These are phyloP conservation scores for Heliamphora exappendiculata DNA, from an alignment of 148 eudicot genomes.

Conservation along the genomic window DNA sequence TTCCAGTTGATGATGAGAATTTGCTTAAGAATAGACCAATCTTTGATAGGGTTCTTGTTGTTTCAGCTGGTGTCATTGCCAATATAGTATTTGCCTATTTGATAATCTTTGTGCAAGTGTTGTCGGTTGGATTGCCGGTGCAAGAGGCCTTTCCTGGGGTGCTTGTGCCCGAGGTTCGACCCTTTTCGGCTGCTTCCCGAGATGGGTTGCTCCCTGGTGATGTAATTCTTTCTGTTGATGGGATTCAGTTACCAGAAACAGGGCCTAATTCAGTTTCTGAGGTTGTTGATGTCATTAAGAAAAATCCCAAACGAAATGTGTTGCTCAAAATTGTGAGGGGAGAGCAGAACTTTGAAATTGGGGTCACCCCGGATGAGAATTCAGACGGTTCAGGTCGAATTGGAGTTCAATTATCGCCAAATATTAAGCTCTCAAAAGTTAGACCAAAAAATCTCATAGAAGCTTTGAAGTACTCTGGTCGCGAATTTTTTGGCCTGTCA, in stretches of 20 bases:
- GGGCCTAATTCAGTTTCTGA: slow-evolving; percentile 60
- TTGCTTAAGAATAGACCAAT: slow-evolving; percentile 84
- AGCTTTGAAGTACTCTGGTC: slow-evolving; percentile 56
- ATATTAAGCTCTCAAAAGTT: slow-evolving; percentile 48
- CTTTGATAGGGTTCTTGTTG: slow-evolving; percentile 67
- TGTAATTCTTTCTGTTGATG: slow-evolving; percentile 64
- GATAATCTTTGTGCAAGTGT: slow-evolving; percentile 67
- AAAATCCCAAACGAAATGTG: slow-evolving; percentile 54
- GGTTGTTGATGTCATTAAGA: slow-evolving; percentile 72
- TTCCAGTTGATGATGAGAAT: slow-evolving; percentile 80
- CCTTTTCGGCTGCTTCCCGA: slow-evolving; percentile 75
- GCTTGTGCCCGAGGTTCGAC: slow-evolving; percentile 80
- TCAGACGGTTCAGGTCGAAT: slow-evolving; percentile 80
- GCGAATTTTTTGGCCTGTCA: slow-evolving; percentile 76
- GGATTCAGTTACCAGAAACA: slow-evolving; percentile 38
- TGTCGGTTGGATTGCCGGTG: slow-evolving; percentile 88
- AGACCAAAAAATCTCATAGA: slow-evolving; percentile 47
- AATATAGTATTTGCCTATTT: slow-evolving; percentile 73
- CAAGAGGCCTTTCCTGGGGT: slow-evolving; percentile 94
- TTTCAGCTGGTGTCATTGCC: slow-evolving; percentile 96
- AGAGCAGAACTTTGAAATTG: slow-evolving; percentile 36
- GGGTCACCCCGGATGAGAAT: slow-evolving; percentile 73
- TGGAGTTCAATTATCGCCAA: slow-evolving; percentile 87
- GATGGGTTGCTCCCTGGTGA: slow-evolving; percentile 86
- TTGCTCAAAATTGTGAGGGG: slow-evolving; percentile 55